Evolutionary conservation across 352 stramenopile species (phyloP), one percentile per base, ranked within the genome.

Genomic region (Phytophthora citrophthora): DNA sequence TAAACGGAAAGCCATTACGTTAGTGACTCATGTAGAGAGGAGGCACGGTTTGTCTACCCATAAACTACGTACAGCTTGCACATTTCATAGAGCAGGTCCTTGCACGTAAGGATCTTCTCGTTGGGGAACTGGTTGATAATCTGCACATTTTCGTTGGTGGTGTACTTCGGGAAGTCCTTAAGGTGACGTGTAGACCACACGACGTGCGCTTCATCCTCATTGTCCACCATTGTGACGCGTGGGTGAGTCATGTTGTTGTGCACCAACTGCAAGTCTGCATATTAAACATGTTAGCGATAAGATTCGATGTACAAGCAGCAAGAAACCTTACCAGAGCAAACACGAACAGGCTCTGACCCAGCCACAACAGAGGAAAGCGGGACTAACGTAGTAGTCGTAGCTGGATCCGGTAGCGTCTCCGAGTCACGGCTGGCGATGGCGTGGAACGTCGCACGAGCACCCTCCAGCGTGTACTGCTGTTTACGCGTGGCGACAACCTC

Each of bases 81-180:
- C 64, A 81, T 83, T 70, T 86, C 77, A 61, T 82, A 83, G 26
- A 86, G 74, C 54, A 86, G 64, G 41, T 86, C 77, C 55, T 86
- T 83, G 72, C 77, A 86, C 1, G 77, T 83, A 11, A 86, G 72
- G 47, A 86, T 63, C 64, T 83, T 86, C 54, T 86, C 74, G 58
- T 83, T 86, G 46, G 77, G 77, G 54, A 86, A 86, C 61, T 83
- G 77, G 59, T 86, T 86, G 39, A 86, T 82, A 44, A 86, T 75
- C 51, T 76, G 69, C 13, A 86, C 69, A 13, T 70, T 68, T 32
- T 75, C 68, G 48, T 86, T 78, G 5, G 58, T 61, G 5, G 70
- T 68, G 43, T 82, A 81, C 54, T 74, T 70, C 1, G 69, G 64
- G 45, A 81, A 86, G 62, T 86, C 69, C 47, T 83, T 86, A n/a